Evolutionary conservation across 495 filamentous ascomycete genomes (phyloP), one percentile per base, ranked within the genome.

Genomic region (Aspergillus olivimuriae): DNA sequence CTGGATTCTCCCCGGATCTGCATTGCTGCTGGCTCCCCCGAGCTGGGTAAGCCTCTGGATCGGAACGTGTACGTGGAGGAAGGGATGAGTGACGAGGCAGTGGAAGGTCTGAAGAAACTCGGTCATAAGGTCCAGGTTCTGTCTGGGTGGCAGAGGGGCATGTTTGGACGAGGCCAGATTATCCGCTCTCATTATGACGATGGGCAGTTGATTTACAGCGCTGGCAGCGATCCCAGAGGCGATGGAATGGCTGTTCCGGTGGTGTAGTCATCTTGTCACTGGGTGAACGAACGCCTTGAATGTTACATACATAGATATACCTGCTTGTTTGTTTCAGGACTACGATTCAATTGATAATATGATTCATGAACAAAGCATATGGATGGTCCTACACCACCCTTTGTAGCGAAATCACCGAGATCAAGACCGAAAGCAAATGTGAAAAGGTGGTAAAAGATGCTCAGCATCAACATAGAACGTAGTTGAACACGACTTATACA

Each of bases 141-240:
- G 36, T 74, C 31, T 14, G 90, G 82, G 2, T 80, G 75, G 72
- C 61, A 70, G 39, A 74, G 92, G 58, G 69, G 73, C 2, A 65
- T 84, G 65, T 98, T 98, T 74, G 92, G 92, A 2, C 70, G 90
- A 2, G 92, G 92, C 0, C 92, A 98, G 74, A 73, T 97, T 34
- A 90, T 97, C 45, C 70, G 87, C 42, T 77, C 73, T 44, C 84
- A 94, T 69, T 70, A 75, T 18, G 77, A 89, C 41, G 81, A 88
- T 18, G 81, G 80, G 23, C 60, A 68, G 35, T 65, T 76, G 34
- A 77, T 97, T 9, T 95, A 82, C 70, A 87, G 81, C 51, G 90
- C 79, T 2, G 92, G 88, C 15, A 95, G 88, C 64, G 92, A 97
- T 76, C 72, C 73, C 38, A 76, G 94, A 39, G 92, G 89, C 2